Percentiles rank a stretch among this genome's conserved stretches.
Evolutionary conservation across 192 early-diverging fungal species (phyloP).

Genomic region (Paraglomus occultum): DNA sequence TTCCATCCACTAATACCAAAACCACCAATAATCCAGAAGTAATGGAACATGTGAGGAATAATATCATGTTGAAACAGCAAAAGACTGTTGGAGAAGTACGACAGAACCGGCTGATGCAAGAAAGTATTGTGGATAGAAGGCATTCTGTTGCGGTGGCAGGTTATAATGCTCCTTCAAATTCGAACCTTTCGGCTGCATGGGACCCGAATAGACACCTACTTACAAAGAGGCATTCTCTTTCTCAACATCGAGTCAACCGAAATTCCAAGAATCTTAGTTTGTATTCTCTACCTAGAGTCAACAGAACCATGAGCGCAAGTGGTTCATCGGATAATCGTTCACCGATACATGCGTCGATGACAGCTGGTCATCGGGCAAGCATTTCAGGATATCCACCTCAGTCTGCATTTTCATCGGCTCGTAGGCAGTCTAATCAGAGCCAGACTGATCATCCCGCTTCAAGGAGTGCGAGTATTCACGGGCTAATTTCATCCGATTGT

Average conservation of each 20-base stretch:
- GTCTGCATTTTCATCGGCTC: constrained; percentile 17
- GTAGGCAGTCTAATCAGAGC: neutral
- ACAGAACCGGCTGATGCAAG: constrained; percentile 35
- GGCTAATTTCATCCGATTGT: constrained; percentile 27
- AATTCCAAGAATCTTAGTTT: constrained; percentile 31
- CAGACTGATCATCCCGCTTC: constrained; percentile 20
- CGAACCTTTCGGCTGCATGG: neutral
- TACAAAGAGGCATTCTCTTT: neutral
- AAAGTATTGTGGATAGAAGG: constrained; percentile 21
- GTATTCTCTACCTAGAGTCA: constrained; percentile 17
- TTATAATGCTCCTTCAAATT: neutral
- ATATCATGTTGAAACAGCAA: constrained; percentile 57
- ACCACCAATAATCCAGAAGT: constrained; percentile 40
- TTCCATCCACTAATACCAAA: constrained; percentile 17
- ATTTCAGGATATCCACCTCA: constrained; percentile 6
- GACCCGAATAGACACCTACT: neutral
- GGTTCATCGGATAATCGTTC: neutral
- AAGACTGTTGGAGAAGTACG: constrained; percentile 61
- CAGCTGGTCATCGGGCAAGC: constrained; percentile 3
- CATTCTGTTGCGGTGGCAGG: constrained; percentile 6
- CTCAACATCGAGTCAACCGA: neutral
- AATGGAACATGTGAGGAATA: constrained; percentile 53
- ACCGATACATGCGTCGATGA: constrained; percentile 2
- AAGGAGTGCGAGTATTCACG: constrained; percentile 25
- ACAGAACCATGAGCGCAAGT: neutral